Evolutionary conservation across 2,329 filamentous ascomycete species (phyloP), one percentile per base, ranked within the genome.

Genomic region (Lithohypha guttulata): DNA sequence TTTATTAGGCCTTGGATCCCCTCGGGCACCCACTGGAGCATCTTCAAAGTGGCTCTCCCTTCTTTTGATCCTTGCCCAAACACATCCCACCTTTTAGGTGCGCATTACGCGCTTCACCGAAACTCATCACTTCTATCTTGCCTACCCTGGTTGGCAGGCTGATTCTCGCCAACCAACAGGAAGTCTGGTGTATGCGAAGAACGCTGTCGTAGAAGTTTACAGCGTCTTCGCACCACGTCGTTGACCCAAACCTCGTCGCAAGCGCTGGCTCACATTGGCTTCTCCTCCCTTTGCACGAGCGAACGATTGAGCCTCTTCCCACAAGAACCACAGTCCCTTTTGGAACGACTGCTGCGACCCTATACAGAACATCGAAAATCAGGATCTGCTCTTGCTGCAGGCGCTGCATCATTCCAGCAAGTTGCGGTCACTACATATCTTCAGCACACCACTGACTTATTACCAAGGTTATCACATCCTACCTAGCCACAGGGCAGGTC

Each of bases 381-480:
- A 30, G 14, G 7, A 15, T 25, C 17, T n/a, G 25, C 23, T 7
- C 17, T 17, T 28, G 34, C 34, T 28, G 10, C 26, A 6, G 14
- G 8, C 28, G 34, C 18, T 17, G 26, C 17, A 19, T 26, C 34
- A 11, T 30, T 20, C n/a, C 9, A 37, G 34, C 34, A 37, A 37
- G 34, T 37, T 26, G 34, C 34, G 5, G 34, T 17, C 26, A 37
- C 8, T 29, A 26, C 18, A 20, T 26, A n/a, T 21, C 34, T 11
- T 13, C 4, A 13, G 20, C 18, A 23, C 29, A 11, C 22, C 34
- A 51, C 49, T 51, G 48, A 51, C 49, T 44, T 30, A 25, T 42
- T 33, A 39, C 46, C 45, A 51, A 51, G 49, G 49, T 42, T 50
- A 51, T 48, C 49, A 41, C 46, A 42, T 51, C 47, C 45, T 41